Evolutionary conservation across 257 asterid species (phyloP), one percentile per base, ranked within the genome.

Genomic region (Lantana camara): DNA sequence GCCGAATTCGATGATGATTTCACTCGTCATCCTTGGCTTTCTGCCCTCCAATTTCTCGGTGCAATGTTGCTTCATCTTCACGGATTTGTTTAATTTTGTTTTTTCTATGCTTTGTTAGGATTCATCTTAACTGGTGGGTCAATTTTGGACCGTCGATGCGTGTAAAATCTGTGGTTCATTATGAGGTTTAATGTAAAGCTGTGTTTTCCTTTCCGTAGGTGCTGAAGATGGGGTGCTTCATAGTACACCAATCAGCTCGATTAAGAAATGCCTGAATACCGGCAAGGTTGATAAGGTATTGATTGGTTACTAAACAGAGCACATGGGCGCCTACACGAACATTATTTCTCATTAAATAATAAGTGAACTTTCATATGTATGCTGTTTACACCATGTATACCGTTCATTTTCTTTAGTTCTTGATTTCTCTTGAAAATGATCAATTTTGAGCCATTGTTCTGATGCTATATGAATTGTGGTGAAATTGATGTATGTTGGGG

Each of bases 1-100:
- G 73, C 82, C 0, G 89, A 93, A 22, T 89, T 89, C 37, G 99
- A 90, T 66, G 85, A 80, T 2, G 95, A 87, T 76, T 93, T 93
- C 70, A 59, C 75, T 27, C 65, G 77, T 42, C 60, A 50, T 51
- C 82, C 90, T 7, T 93, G 99, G 99, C 49, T 76, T 32, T 83
- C 88, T 27, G 97, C 98, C 52, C 83, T 87, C 52, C 75, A 78
- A 38, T 87, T 66, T 78, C 74, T 93, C 42, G 91, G 97, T 91
- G 76, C 10, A 35, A 8, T 8, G 44, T 11, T 22, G 9, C 2
- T 34, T 42, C 48, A 8, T 35, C 21, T 34, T 51, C 30, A 4
- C 49, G 29, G 22, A 21, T 56, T 57, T 32, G 22, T 4, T 61
- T 50, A 21, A 10, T 42, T 20, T 23, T 29, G 10, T 60, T 56